phyloP scores from a whole-genome alignment of 805 yeast species.

The Yamadazyma sp. region DNA sequence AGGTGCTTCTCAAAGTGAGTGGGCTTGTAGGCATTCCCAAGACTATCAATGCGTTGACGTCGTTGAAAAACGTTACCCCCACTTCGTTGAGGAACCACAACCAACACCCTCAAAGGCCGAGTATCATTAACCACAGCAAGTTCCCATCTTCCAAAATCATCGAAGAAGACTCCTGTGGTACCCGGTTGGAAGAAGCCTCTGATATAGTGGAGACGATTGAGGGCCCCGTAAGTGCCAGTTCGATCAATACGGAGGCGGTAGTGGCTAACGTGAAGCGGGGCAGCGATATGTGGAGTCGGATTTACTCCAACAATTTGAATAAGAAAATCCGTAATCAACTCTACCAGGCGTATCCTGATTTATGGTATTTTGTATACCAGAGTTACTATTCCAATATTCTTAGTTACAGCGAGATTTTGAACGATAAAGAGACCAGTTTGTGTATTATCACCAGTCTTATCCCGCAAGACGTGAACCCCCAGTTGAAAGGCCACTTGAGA shows the following conservation, averaged over 20 bases:
- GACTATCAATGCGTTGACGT: constrained; percentile 74
- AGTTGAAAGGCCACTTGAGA: constrained; percentile 82
- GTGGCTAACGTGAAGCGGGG: constrained; percentile 49
- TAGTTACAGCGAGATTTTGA: constrained; percentile 61
- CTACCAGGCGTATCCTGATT: constrained; percentile 77
- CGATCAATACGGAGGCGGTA: constrained; percentile 29
- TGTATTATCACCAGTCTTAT: constrained; percentile 77
- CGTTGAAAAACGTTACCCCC: constrained; percentile 67
- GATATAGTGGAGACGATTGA: constrained; percentile 37
- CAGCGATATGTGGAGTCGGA: constrained; percentile 62
- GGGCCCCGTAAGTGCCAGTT: constrained; percentile 37
- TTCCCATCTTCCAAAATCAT: constrained; percentile 38
- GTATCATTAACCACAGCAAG: constrained; percentile 30
- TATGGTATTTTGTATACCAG: constrained; percentile 69
- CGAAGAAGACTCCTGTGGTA: constrained; percentile 40
- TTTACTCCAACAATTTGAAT: constrained; percentile 72
- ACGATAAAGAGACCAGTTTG: constrained; percentile 69
- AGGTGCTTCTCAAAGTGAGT: constrained; percentile 72
- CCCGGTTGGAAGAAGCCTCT: constrained; percentile 24
- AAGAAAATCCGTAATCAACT: constrained; percentile 65
- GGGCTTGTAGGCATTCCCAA: constrained; percentile 85
- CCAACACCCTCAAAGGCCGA: constrained; percentile 27
- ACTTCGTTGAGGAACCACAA: constrained; percentile 25
- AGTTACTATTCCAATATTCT: constrained; percentile 79
- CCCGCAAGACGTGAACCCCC: constrained; percentile 93